Evolutionary conservation across 2,329 filamentous ascomycete species (phyloP).

Genomic region (Fusarium compactum): DNA sequence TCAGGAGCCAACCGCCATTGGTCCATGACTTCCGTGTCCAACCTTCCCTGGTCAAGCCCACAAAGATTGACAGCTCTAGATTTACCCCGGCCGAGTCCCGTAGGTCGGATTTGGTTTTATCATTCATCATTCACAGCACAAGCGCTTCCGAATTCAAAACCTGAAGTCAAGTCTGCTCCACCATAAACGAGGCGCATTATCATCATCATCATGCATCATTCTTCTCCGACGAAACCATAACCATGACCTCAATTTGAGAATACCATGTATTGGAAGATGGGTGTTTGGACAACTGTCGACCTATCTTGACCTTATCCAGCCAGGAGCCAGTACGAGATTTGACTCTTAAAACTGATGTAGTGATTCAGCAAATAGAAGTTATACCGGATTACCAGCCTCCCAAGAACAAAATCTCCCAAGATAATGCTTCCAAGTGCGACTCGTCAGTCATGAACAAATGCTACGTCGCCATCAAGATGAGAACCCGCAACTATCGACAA

Average conservation of each 20-base stretch:
- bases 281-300: neutral
- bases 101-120: neutral
- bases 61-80: constrained; percentile 39
- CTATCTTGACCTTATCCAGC: neutral
- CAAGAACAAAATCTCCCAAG: neutral
- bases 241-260: neutral
- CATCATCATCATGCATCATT: constrained; percentile 23
- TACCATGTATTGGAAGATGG: neutral
- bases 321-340: neutral
- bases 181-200: constrained; percentile 8
- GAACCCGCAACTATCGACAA: constrained; percentile 5
- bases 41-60: constrained; percentile 40
- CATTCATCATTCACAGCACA: constrained; percentile 3
- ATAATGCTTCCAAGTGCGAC: neutral
- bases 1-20: constrained; percentile 42
- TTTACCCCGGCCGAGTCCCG: constrained; percentile 13
- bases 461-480: constrained; percentile 1
- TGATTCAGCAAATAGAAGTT: neutral
- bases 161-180: constrained; percentile 22
- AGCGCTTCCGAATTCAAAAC: neutral
- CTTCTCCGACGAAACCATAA: neutral
- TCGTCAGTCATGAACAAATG: constrained; percentile 7
- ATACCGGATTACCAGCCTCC: neutral
- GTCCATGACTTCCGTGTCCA: constrained; percentile 29
- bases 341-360: neutral